Evolutionary conservation across 1,139 yeast species (phyloP), one percentile per base, ranked within the genome.

Genomic region (Yamadazyma mexicana): DNA sequence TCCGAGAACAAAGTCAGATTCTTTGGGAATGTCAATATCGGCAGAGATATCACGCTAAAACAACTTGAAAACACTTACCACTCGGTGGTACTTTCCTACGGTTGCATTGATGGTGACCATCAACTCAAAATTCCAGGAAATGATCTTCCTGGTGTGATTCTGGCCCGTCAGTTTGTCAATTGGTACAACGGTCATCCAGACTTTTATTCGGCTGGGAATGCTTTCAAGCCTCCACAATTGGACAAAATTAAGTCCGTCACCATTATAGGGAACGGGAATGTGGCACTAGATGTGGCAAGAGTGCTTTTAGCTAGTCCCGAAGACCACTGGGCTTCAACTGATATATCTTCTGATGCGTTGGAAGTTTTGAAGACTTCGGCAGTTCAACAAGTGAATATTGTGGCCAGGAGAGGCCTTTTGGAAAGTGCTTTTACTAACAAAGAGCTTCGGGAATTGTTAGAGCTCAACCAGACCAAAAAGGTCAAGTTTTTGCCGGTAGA

Each of bases 171-270:
- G 46, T 87, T 92, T 66, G 98, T 92, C 17, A 92, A 88, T 38
- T 92, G 98, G 98, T 92, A 92, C 61, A 94, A 92, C 54, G 95
- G 96, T 0, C 84, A 83, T 49, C 96, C 96, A 0, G 81, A 78
- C 35, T 59, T 51, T 42, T 71, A 62, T 43, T 61, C 69, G 34
- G 17, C 28, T 2, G n/a, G 26, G 2, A 64, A 64, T 27, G 36
- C 48, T 15, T 64, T 62, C 40, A 40, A 41, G 9, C 67, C 71
- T 4, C 83, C 87, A 1, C 79, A 77, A 2, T 66, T 92, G 50
- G 78, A 75, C 9, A 64, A 74, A 30, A 81, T 83, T 1, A 75
- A 77, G 44, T 69, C 75, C 34, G 96, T 89, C 1, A 79, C 85
- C 1, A 82, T 92, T 33, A 75, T 92, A n/a, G 99, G 99, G 3